Evolutionary conservation across 2,329 filamentous ascomycete genomes (phyloP).

Genomic region (Verticillium isaacii): DNA sequence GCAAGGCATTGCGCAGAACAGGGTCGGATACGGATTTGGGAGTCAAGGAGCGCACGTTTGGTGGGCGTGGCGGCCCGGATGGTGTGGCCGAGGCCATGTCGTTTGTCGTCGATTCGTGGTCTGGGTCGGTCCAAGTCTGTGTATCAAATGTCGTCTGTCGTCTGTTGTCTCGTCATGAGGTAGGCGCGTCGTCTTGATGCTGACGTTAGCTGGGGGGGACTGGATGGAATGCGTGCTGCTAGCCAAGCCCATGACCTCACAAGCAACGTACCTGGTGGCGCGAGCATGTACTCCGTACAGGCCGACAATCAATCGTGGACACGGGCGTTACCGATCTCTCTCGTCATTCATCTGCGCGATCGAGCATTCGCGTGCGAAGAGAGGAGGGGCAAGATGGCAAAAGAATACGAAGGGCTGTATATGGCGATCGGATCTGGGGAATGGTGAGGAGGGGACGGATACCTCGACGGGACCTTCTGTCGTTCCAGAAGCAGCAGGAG

Average conservation of each 20-base stretch:
- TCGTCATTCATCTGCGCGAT: neutral
- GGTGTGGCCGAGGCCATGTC: neutral
- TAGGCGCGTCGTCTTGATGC: neutral
- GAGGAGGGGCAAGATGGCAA: neutral
- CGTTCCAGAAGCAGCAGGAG: neutral
- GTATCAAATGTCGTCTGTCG: neutral
- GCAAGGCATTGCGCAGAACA: slow-evolving; percentile 76
- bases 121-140: neutral
- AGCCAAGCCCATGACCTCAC: neutral
- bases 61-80: neutral
- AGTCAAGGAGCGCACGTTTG: slow-evolving; percentile 6
- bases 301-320: neutral
- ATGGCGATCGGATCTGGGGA: neutral
- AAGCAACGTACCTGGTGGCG: neutral
- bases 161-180: neutral
- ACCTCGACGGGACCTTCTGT: neutral
- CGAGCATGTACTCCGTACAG: neutral
- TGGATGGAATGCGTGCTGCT: neutral
- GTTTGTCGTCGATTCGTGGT: neutral
- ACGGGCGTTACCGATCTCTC: neutral
- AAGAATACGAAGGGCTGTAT: neutral
- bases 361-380: neutral
- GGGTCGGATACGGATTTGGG: slow-evolving; percentile 45
- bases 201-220: neutral
- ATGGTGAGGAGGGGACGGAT: neutral